Percentiles rank a stretch among this genome's conserved stretches.
These are phyloP conservation scores for Gracilaria gracilis DNA, from an alignment of 23 red algal genomes.

Conservation along the genomic window DNA sequence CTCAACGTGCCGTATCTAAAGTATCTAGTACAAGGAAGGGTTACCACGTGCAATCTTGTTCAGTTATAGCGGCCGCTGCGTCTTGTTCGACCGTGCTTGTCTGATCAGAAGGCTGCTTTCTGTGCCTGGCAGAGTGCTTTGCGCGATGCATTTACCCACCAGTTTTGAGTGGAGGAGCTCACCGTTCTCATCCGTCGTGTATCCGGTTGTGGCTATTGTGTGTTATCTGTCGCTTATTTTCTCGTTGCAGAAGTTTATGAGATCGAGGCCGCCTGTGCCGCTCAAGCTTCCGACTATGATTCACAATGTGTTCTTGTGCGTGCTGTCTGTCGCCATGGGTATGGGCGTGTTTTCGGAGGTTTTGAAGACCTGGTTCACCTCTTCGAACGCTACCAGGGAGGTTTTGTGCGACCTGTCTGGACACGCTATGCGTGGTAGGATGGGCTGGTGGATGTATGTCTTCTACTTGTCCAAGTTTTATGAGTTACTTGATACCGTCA, in stretches of 20 bases:
- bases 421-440: slow-evolving; percentile 72
- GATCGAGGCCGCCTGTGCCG: slow-evolving; percentile 65
- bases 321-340: slow-evolving; percentile 82
- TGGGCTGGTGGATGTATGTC: slow-evolving; percentile 97
- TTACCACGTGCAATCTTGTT: too few relatives aligned
- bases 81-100: too few relatives aligned
- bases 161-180: slow-evolving; percentile 68
- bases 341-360: slow-evolving; percentile 77
- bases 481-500: slow-evolving; percentile 95
- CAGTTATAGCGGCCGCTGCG: too few relatives aligned
- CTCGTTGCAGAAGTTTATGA: slow-evolving; percentile 85
- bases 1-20: too few relatives aligned
- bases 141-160: slow-evolving; percentile 7
- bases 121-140: too few relatives aligned
- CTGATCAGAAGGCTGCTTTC: too few relatives aligned
- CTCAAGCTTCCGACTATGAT: slow-evolving; percentile 53
- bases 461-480: slow-evolving; percentile 99
- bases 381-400: slow-evolving; percentile 1
- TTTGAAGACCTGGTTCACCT: slow-evolving; percentile 46
- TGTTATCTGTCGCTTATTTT: slow-evolving; percentile 84
- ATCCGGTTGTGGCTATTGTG: slow-evolving; percentile 72
- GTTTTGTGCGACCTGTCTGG: slow-evolving; percentile 75
- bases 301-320: slow-evolving; percentile 90
- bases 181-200: slow-evolving; percentile 67
- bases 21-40: too few relatives aligned